Percentiles rank a stretch among this genome's conserved stretches.
Conservation (phyloP, 75 land plant species). For the Cryptomeria japonica region DNA sequence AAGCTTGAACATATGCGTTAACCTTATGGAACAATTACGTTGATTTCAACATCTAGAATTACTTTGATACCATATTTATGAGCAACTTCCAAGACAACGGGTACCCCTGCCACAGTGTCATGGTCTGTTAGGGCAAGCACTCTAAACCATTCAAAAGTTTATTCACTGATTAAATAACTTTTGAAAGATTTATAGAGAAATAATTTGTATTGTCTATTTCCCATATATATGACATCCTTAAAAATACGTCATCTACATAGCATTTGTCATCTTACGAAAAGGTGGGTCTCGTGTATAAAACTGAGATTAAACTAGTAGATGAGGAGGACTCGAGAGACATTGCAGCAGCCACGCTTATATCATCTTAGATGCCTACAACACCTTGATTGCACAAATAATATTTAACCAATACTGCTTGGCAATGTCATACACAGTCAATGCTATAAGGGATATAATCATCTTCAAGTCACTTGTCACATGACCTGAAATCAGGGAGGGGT, state of each 20-base stretch:
- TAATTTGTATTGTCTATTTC: background rate
- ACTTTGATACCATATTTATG: constrained; percentile 62
- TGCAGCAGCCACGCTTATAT: no score
- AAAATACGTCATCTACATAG: background rate
- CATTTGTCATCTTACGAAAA: background rate
- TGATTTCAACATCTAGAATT: constrained; percentile 94
- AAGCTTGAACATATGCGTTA: background rate
- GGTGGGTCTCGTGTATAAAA: background rate
- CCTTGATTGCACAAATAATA: no score
- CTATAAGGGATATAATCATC: no score
- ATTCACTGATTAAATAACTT: background rate
- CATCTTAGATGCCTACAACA: no score
- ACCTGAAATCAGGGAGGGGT: no score
- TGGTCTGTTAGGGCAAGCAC: constrained; percentile 93
- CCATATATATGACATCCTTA: no score
- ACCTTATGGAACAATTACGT: constrained; percentile 77
- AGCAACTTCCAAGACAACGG: constrained; percentile 77
- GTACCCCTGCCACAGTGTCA: constrained; percentile 93
- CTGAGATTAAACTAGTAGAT: no score
- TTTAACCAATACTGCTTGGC: no score
- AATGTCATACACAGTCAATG: no score
- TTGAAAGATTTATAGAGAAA: background rate
- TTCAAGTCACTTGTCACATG: no score
- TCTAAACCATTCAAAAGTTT: constrained; percentile 5
- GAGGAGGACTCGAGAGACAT: no score